These are phyloP conservation scores for Gyromitra esculenta DNA, from an alignment of 2,329 filamentous ascomycete genomes.

Conservation along the genomic window DNA sequence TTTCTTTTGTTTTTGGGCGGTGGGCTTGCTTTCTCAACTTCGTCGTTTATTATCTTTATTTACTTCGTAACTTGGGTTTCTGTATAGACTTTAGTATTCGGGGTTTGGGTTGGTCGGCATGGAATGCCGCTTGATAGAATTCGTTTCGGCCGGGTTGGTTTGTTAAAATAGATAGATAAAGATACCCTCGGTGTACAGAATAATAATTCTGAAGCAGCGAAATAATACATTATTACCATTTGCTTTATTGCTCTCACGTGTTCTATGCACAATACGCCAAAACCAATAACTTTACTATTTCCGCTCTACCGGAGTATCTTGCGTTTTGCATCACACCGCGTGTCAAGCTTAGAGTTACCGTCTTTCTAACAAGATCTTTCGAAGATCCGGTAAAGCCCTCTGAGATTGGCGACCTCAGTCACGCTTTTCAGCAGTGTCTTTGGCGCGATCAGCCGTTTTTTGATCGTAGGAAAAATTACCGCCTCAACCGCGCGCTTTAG, in stretches of 20 bases:
- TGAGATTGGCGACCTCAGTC: slow-evolving; percentile 88
- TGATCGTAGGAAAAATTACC: slow-evolving; percentile 88
- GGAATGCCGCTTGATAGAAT: slow-evolving; percentile 41
- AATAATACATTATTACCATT: slow-evolving; percentile 38
- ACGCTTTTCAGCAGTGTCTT: slow-evolving; percentile 78
- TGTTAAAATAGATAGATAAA: slow-evolving; percentile 38
- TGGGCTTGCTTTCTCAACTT: slow-evolving; percentile 42
- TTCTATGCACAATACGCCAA: neutral
- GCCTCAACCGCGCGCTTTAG: slow-evolving; percentile 82
- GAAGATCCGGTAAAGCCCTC: slow-evolving; percentile 92
- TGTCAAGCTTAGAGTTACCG: neutral
- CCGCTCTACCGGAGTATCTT: slow-evolving; percentile 3
- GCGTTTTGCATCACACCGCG: neutral
- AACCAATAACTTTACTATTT: slow-evolving; percentile 13
- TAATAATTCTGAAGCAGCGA: slow-evolving; percentile 40
- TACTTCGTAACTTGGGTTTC: slow-evolving; percentile 35
- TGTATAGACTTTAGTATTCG: slow-evolving; percentile 37
- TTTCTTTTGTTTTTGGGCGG: slow-evolving; percentile 49
- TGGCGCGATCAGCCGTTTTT: slow-evolving; percentile 82
- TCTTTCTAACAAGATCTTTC: slow-evolving; percentile 76
- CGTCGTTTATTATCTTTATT: slow-evolving; percentile 42
- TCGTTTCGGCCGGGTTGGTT: slow-evolving; percentile 37
- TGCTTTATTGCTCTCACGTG: slow-evolving; percentile 26
- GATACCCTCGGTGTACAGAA: slow-evolving; percentile 26
- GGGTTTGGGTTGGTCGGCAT: slow-evolving; percentile 43